Conservation (phyloP, 1,284 basidiomycete genomes). For the Sporisorium iseilematis-ciliati region DNA sequence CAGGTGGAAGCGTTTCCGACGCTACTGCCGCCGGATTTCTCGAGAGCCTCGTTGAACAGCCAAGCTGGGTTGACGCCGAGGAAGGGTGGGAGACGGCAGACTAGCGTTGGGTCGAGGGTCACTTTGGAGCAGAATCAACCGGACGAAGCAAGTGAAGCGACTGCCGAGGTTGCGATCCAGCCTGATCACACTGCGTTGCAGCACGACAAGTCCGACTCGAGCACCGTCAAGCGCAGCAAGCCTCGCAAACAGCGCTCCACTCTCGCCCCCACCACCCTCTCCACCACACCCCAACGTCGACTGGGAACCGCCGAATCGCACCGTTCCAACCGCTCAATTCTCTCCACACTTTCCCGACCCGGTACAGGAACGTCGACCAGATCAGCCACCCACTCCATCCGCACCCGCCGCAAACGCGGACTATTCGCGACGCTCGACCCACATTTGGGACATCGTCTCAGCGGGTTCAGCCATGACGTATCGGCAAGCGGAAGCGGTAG, state of each 20-base stretch:
- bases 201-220: background rate
- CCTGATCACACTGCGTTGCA: background rate
- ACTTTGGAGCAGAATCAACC: background rate
- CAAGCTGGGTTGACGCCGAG: conserved; percentile 11
- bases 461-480: conserved; percentile 16
- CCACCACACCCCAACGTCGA: background rate
- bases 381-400: conserved; percentile 12
- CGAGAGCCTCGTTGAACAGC: conserved; percentile 5
- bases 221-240: background rate
- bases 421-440: conserved; percentile 16
- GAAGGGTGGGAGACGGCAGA: conserved; percentile 1
- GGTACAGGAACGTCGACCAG: conserved; percentile 16
- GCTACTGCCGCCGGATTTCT: conserved; percentile 29
- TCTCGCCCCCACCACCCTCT: background rate
- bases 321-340: conserved; percentile 1
- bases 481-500: background rate
- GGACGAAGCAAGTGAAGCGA: background rate
- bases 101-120: conserved; percentile 7
- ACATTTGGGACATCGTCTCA: conserved; percentile 9
- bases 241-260: background rate
- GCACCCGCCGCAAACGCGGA: conserved; percentile 13
- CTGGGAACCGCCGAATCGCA: conserved; percentile 24
- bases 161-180: background rate
- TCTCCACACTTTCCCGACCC: conserved; percentile 15
- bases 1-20: conserved; percentile 2